Conservation (phyloP, 2,329 filamentous ascomycete genomes). For the Stachybotrys elegans region DNA sequence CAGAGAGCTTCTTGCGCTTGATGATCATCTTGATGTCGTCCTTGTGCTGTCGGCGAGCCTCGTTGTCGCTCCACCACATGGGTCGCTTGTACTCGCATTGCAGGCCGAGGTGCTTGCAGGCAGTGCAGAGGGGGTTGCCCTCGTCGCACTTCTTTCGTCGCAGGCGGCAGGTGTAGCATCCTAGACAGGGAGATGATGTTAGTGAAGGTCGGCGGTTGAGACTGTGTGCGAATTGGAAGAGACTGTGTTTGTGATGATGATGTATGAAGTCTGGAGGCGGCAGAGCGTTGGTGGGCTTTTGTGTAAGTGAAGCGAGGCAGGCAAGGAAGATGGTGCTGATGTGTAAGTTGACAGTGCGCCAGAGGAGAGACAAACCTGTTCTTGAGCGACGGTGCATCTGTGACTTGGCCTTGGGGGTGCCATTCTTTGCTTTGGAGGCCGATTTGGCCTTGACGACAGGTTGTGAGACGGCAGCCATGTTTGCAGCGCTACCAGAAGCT, state of each 20-base stretch:
- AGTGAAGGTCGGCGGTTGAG: slow-evolving; percentile 21
- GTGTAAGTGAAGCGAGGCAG: slow-evolving; percentile 22
- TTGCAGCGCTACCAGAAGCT: slow-evolving; percentile 41
- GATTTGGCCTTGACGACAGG: slow-evolving; percentile 54
- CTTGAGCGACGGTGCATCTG: slow-evolving; percentile 93
- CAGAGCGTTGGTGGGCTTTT: too few relatives aligned
- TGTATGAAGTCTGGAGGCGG: too few relatives aligned
- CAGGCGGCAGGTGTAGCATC: slow-evolving; percentile 64
- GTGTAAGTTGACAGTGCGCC: too few relatives aligned
- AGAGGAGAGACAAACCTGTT: slow-evolving; percentile 69
- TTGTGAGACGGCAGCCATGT: slow-evolving; percentile 60
- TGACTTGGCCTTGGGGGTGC: slow-evolving; percentile 60
- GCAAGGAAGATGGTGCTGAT: slow-evolving; percentile 3
- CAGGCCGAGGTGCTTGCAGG: slow-evolving; percentile 71
- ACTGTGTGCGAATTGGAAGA: slow-evolving; percentile 12
- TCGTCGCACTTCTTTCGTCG: slow-evolving; percentile 67
- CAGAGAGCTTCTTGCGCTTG: slow-evolving; percentile 90
- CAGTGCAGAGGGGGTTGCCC: slow-evolving; percentile 56
- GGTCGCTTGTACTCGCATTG: slow-evolving; percentile 95
- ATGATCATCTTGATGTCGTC: slow-evolving; percentile 96
- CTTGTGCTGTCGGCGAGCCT: slow-evolving; percentile 80
- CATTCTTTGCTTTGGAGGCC: slow-evolving; percentile 48
- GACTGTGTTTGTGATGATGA: too few relatives aligned
- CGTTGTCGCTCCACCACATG: slow-evolving; percentile 95
- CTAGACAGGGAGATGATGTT: slow-evolving; percentile 31